Percentiles rank a stretch among this genome's conserved stretches.
phyloP scores from a whole-genome alignment of 2,329 filamentous ascomycete species.

The Fusarium pininemorale region DNA sequence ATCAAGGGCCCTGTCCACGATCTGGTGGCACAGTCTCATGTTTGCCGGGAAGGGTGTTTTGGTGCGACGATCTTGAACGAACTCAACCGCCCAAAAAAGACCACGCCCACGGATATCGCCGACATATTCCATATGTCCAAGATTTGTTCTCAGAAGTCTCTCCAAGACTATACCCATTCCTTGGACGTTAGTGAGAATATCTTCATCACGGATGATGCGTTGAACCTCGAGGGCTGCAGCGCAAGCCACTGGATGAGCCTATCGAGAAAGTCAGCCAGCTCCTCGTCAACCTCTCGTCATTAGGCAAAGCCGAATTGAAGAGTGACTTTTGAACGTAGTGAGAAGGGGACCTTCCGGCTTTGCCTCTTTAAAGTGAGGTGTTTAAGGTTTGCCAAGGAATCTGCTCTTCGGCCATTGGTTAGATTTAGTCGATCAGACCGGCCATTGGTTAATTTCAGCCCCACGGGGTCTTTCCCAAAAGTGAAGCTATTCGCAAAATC shows the following conservation, averaged over 20 bases:
- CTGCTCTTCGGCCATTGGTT: too few species aligned
- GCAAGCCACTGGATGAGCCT: slow-evolving; percentile 3
- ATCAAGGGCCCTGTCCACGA: background rate
- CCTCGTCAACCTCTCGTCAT: background rate
- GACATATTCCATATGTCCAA: background rate
- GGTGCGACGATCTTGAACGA: background rate
- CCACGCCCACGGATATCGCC: slow-evolving; percentile 4
- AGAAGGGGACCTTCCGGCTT: too few species aligned
- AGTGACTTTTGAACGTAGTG: too few species aligned
- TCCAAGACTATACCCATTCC: background rate
- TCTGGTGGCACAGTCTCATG: background rate
- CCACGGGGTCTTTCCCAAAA: too few species aligned
- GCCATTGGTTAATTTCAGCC: too few species aligned
- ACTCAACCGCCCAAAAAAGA: slow-evolving; percentile 3
- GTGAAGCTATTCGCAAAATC: too few species aligned
- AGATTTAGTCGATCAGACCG: too few species aligned
- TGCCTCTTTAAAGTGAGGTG: too few species aligned
- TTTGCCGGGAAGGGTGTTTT: background rate
- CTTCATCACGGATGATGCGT: background rate
- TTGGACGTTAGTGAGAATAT: background rate
- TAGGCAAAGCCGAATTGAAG: too few species aligned
- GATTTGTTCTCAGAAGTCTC: background rate
- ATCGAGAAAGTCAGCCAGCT: background rate
- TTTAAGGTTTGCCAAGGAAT: too few species aligned
- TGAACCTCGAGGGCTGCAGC: background rate